Base-by-base conservation (phyloP, 192 early-diverging fungal genomes). In the Mortierella claussenii region DNA sequence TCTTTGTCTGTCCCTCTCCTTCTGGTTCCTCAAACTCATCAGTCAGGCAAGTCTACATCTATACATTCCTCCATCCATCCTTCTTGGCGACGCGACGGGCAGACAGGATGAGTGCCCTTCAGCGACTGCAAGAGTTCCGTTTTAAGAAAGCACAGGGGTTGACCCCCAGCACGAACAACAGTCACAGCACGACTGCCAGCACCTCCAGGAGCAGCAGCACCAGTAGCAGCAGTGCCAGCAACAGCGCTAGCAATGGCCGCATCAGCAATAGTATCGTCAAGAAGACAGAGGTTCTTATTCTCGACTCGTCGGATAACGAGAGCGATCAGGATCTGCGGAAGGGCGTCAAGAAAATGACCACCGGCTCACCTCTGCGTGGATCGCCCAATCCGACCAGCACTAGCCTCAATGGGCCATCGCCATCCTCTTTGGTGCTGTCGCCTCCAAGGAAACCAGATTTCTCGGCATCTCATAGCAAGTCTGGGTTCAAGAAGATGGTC, bases 111-210 rank as follows among this genome's bases (percentile, higher is more conserved):
- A 65, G 57, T 61, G 73, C 73, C 7, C 21, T 66, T 21, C 50
- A 66, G 21, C 56, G 73, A 12, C 45, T 76, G 11, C 63, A 76
- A 24, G 64, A 76, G 36, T 76, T 65, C 24, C 73, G 73, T 5
- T 76, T 55, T 31, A 76, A 76, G 31, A 76, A 69, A 52, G 36
- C 37, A 13, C 58, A 61, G 32, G 58, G 50, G 52, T n/a, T 31
- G 2, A 24, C 52, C 12, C 6, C 50, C 27, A 55, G 23, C 32
- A 54, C n/a, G 17, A 36, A 32, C 32, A 52, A 28, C 47, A 15
- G 12, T 18, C 27, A 8, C 37, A 26, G 4, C 51, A 56, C 37
- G 37, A 8, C 47, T 24, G 36, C 28, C 46, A 10, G 20, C 20
- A 31, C 43, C 32, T 48, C 43, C 9, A 0, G 8, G 20, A 34